These are phyloP conservation scores for Musa beccarii DNA, from an alignment of 176 grass and related monocot genomes.

Conservation along the genomic window DNA sequence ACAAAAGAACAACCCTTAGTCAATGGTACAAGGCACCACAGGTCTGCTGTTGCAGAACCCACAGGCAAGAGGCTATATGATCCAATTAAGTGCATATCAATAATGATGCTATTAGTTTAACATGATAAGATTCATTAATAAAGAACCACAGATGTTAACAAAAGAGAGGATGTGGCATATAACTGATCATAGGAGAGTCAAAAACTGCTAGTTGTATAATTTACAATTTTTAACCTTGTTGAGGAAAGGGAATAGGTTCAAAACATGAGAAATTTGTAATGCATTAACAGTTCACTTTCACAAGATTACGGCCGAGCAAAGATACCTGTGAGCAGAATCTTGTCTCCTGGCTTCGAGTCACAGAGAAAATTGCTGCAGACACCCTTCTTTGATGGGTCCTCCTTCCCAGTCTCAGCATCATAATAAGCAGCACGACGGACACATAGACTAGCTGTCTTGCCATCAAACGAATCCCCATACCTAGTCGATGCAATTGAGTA, in stretches of 20 bases:
- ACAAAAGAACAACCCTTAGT: not conserved
- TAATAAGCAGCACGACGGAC: constrained; percentile 84
- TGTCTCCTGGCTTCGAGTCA: constrained; percentile 79
- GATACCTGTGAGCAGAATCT: constrained; percentile 75
- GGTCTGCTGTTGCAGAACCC: not conserved
- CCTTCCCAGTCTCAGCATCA: constrained; percentile 81
- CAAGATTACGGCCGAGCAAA: not conserved
- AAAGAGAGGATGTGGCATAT: not conserved
- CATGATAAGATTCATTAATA: too few relatives aligned
- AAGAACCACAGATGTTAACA: too few relatives aligned
- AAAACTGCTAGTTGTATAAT: not conserved
- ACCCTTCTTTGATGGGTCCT: constrained; percentile 77
- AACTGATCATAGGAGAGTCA: not conserved
- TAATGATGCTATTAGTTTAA: not conserved
- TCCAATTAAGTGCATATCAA: not conserved
- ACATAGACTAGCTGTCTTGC: constrained; percentile 72
- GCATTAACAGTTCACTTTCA: too few relatives aligned
- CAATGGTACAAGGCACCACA: not conserved
- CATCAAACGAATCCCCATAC: constrained; percentile 89
- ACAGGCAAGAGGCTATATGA: not conserved
- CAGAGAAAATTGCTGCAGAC: constrained; percentile 94
- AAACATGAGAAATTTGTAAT: too few relatives aligned
- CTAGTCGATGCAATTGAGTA: constrained; percentile 97
- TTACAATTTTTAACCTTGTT: not conserved
- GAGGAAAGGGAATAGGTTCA: not conserved